These are phyloP conservation scores for Basidiobolus heterosporus DNA, from an alignment of 371 early-diverging fungal genomes.

Conservation along the genomic window DNA sequence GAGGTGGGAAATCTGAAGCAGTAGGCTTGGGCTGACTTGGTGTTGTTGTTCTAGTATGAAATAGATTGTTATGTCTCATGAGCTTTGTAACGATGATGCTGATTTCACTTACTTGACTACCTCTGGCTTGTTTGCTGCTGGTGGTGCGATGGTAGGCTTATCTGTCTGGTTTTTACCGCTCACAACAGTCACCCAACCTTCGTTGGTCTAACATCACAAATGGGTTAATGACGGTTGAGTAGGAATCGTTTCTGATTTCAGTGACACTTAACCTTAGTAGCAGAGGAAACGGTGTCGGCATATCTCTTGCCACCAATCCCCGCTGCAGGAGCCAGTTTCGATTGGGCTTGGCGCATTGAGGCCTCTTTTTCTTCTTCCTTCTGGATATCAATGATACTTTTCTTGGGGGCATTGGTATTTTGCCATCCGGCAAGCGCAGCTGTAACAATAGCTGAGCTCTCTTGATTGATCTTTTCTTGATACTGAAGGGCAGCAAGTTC, in stretches of 20 bases:
- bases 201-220: not conserved
- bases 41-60: no score
- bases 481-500: constrained; percentile 2
- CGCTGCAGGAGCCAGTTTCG: constrained; percentile 15
- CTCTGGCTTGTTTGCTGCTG: not conserved
- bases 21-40: constrained; percentile 1
- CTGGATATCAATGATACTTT: constrained; percentile 60
- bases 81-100: no score
- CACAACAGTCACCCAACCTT: not conserved
- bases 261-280: constrained; percentile 5
- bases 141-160: not conserved
- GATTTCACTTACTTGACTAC: not conserved
- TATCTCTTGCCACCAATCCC: constrained; percentile 18
- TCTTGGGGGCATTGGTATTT: constrained; percentile 33
- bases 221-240: constrained; percentile 11
- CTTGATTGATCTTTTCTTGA: constrained; percentile 5
- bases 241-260: constrained; percentile 10
- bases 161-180: not conserved
- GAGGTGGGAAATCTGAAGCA: not conserved
- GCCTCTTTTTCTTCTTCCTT: constrained; percentile 51
- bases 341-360: constrained; percentile 4
- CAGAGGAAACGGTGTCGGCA: constrained; percentile 20
- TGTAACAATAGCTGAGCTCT: constrained; percentile 12
- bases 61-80: no score
- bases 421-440: constrained; percentile 30